Evolutionary conservation across 139 green algal genomes (phyloP).

Genomic region (Mesotaenium endlicherianum): DNA sequence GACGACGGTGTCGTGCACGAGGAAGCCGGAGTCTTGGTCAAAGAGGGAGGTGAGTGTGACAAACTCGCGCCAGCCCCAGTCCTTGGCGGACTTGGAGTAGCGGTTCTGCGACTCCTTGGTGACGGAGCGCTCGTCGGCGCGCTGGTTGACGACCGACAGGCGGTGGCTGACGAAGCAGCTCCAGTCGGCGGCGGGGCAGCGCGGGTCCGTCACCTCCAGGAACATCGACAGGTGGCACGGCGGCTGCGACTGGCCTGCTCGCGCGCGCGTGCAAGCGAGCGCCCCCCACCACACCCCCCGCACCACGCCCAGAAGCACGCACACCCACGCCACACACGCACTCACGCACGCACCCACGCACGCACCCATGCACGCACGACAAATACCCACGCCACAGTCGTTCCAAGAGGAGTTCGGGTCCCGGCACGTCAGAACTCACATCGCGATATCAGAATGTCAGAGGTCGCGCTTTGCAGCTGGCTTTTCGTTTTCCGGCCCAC

Average conservation of each 20-base stretch:
- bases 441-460: too few relatives aligned
- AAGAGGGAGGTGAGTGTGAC: slow-evolving; percentile 69
- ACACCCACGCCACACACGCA: too few relatives aligned
- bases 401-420: too few relatives aligned
- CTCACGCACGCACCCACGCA: too few relatives aligned
- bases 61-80: slow-evolving; percentile 78
- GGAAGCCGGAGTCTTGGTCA: slow-evolving; percentile 66
- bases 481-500: too few relatives aligned
- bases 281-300: too few relatives aligned
- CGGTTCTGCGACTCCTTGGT: slow-evolving; percentile 71
- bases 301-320: too few relatives aligned
- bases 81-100: slow-evolving; percentile 66
- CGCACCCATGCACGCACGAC: too few relatives aligned
- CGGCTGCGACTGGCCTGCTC: slow-evolving; percentile 61
- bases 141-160: slow-evolving; percentile 69
- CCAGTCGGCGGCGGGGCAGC: slow-evolving; percentile 53
- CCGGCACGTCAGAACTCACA: too few relatives aligned
- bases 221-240: slow-evolving; percentile 72
- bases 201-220: slow-evolving; percentile 68
- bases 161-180: slow-evolving; percentile 71
- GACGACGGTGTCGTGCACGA: slow-evolving; percentile 63
- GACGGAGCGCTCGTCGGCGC: slow-evolving; percentile 52
- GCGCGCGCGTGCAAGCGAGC: too few relatives aligned
- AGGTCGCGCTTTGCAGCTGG: too few relatives aligned
- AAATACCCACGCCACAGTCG: too few relatives aligned